Evolutionary conservation across 2,329 filamentous ascomycete genomes (phyloP).

Genomic region (Fusarium sp.): DNA sequence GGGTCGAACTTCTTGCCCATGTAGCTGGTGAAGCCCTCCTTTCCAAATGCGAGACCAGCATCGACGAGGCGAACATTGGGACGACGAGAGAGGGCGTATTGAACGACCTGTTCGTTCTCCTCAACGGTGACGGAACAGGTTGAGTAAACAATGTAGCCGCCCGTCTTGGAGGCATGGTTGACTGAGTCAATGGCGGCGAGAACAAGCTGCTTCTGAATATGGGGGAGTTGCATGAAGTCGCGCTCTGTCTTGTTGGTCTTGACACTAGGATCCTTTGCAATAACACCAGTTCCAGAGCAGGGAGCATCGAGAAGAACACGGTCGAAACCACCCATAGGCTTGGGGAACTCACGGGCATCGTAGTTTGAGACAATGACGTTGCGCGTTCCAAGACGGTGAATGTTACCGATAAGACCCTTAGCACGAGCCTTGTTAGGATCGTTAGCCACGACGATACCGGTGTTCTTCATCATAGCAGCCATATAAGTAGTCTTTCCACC

Average conservation of each 20-base stretch:
- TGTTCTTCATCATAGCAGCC: slow-evolving; percentile 96
- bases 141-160: slow-evolving; percentile 95
- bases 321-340: slow-evolving; percentile 95
- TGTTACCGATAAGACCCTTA: slow-evolving; percentile 97
- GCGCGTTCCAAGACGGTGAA: slow-evolving; percentile 91
- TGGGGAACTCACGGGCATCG: slow-evolving; percentile 92
- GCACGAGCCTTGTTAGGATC: slow-evolving; percentile 93
- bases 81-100: slow-evolving; percentile 90
- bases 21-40: slow-evolving; percentile 90
- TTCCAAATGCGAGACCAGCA: slow-evolving; percentile 88
- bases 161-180: slow-evolving; percentile 89
- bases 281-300: slow-evolving; percentile 96
- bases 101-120: slow-evolving; percentile 89
- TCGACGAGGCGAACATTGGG: slow-evolving; percentile 95
- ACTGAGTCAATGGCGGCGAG: slow-evolving; percentile 94
- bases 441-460: slow-evolving; percentile 94
- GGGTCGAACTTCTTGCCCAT: slow-evolving; percentile 92
- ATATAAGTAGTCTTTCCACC: slow-evolving; percentile 97
- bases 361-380: slow-evolving; percentile 97
- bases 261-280: slow-evolving; percentile 94
- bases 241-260: slow-evolving; percentile 98
- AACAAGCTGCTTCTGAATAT: slow-evolving; percentile 93
- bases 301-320: slow-evolving; percentile 93
- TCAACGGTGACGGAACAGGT: slow-evolving; percentile 95
- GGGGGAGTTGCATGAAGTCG: slow-evolving; percentile 92